phyloP scores from a whole-genome alignment of 2,329 filamentous ascomycete genomes.

The Chrysoporthe puriensis region DNA sequence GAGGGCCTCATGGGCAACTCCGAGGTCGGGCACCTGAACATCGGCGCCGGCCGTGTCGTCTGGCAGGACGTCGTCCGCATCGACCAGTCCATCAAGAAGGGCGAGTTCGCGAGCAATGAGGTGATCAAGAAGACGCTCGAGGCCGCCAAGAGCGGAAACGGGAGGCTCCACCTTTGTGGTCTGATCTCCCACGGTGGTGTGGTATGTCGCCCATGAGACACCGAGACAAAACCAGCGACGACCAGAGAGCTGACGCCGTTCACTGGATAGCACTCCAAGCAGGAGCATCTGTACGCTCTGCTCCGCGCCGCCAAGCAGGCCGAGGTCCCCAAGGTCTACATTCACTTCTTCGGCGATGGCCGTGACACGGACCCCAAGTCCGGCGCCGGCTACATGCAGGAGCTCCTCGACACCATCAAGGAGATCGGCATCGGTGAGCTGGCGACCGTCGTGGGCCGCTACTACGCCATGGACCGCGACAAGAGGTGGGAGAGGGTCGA shows the following conservation, averaged over 20 bases:
- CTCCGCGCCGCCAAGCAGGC: slow-evolving; percentile 89
- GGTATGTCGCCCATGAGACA: slow-evolving; percentile 46
- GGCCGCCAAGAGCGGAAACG: slow-evolving; percentile 83
- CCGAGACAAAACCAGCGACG: not conserved
- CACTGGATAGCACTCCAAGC: slow-evolving; percentile 76
- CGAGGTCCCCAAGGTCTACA: slow-evolving; percentile 87
- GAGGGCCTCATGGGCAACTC: slow-evolving; percentile 99
- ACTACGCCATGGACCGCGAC: slow-evolving; percentile 99
- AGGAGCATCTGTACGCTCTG: slow-evolving; percentile 86
- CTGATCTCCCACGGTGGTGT: slow-evolving; percentile 95
- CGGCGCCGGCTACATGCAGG: slow-evolving; percentile 82
- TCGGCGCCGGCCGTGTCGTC: slow-evolving; percentile 94
- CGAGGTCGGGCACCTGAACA: slow-evolving; percentile 98
- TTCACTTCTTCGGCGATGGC: slow-evolving; percentile 98
- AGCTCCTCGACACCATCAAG: slow-evolving; percentile 78
- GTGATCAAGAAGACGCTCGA: slow-evolving; percentile 79
- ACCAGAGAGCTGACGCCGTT: not conserved
- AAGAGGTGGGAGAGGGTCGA: slow-evolving; percentile 98
- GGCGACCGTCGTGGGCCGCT: slow-evolving; percentile 90
- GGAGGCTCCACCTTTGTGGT: slow-evolving; percentile 88
- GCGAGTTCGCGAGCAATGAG: slow-evolving; percentile 73
- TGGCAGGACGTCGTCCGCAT: slow-evolving; percentile 99
- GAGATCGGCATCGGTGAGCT: slow-evolving; percentile 87
- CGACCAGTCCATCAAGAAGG: slow-evolving; percentile 88
- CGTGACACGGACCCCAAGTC: slow-evolving; percentile 98